These are phyloP conservation scores for Heracleum sosnowskyi DNA, from an alignment of 129 eudicot species.

Conservation along the genomic window DNA sequence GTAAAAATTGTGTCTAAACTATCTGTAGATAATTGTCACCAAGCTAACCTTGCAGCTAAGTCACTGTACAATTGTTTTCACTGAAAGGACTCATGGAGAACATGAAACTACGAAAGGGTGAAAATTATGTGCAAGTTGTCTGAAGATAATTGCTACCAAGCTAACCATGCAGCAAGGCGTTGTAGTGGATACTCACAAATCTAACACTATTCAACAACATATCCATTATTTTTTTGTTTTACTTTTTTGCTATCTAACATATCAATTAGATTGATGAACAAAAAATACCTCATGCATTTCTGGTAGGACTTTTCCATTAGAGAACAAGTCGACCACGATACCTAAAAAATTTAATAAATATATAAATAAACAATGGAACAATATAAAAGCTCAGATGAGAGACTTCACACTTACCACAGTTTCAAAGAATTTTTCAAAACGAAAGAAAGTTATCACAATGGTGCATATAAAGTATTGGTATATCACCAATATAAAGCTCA, in stretches of 20 bases:
- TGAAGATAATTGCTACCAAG: not conserved
- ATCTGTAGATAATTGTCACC: not conserved
- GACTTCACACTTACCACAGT: not conserved
- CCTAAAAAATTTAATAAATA: conserved; percentile 28
- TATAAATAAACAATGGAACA: not conserved
- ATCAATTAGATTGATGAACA: not conserved
- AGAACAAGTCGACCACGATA: conserved; percentile 74
- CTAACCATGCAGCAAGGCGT: not conserved
- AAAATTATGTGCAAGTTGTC: not conserved
- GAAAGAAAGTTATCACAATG: not conserved
- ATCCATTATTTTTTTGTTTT: too few relatives aligned
- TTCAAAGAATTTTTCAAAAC: not conserved
- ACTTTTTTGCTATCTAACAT: not conserved
- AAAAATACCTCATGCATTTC: conserved; percentile 59
- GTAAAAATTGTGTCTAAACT: not conserved
- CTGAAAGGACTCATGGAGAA: not conserved
- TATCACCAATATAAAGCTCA: too few relatives aligned
- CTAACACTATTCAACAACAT: not conserved
- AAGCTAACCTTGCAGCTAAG: not conserved
- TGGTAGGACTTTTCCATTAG: conserved; percentile 70
- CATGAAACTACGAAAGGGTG: not conserved
- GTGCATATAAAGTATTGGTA: too few relatives aligned
- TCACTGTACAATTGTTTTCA: not conserved
- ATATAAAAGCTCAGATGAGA: not conserved
- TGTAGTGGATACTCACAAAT: not conserved